A percentile compares a stretch with the other conserved stretches of the same genome.
These are phyloP conservation scores for Cryptosporidium muris DNA, from an alignment of 169 alveolate genomes.

Conservation along the genomic window DNA sequence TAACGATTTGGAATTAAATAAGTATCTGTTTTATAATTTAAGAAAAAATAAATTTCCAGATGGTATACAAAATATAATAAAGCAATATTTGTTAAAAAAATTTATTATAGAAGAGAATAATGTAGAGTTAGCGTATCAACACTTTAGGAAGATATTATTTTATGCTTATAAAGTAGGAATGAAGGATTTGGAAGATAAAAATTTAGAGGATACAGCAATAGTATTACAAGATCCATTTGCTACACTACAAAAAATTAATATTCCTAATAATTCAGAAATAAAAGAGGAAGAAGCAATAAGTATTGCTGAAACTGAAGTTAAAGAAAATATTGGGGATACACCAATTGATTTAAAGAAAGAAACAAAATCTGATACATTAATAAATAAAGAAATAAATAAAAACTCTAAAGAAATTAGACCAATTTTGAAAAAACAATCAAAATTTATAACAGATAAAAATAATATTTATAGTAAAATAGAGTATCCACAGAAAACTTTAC, in stretches of 20 bases:
- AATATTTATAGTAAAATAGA: background rate
- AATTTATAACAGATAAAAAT: background rate
- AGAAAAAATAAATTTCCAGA: background rate
- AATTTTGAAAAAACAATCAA: background rate
- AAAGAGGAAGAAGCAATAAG: background rate
- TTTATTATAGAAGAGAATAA: slow-evolving; percentile 15
- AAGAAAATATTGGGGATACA: background rate
- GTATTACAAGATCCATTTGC: slow-evolving; percentile 1
- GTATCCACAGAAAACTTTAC: background rate
- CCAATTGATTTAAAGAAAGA: too few relatives aligned
- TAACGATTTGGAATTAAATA: background rate
- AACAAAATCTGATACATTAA: too few relatives aligned
- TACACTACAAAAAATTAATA: background rate
- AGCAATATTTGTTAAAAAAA: slow-evolving; percentile 7
- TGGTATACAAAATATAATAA: slow-evolving; percentile 1
- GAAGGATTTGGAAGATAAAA: background rate
- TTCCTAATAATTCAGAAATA: background rate
- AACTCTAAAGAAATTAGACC: too few relatives aligned
- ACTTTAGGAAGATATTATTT: slow-evolving; percentile 9
- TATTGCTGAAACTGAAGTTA: background rate
- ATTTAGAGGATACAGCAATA: background rate
- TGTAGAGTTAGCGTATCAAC: slow-evolving; percentile 5
- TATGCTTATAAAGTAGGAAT: slow-evolving; percentile 4
- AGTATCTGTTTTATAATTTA: slow-evolving; percentile 9
- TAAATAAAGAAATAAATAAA: too few relatives aligned